A percentile compares a stretch with the other conserved stretches of the same genome.
Evolutionary conservation across 176 grass and related monocot genomes (phyloP).

Genomic region (Oryza glumipatula): DNA sequence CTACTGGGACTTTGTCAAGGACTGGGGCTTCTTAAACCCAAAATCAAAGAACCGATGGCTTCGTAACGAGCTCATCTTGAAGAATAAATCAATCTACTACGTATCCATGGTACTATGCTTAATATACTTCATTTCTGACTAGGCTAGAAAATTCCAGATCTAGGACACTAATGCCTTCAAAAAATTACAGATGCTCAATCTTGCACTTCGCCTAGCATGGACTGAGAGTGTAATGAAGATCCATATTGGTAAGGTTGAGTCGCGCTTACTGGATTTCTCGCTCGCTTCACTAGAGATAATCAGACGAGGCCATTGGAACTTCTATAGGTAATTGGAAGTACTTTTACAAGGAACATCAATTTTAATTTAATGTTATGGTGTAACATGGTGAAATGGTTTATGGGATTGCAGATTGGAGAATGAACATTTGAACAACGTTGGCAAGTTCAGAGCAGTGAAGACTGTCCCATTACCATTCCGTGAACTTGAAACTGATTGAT

Average conservation of each 20-base stretch:
- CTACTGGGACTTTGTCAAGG: slow-evolving; percentile 97
- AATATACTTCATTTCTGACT: neutral
- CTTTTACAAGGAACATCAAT: neutral
- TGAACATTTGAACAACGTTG: slow-evolving; percentile 89
- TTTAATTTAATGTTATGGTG: slow-evolving; percentile 7
- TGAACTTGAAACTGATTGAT: slow-evolving; percentile 76
- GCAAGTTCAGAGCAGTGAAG: slow-evolving; percentile 89
- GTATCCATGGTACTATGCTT: slow-evolving; percentile 65
- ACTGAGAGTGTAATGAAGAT: slow-evolving; percentile 76
- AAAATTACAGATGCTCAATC: slow-evolving; percentile 68
- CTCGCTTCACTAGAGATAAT: slow-evolving; percentile 84
- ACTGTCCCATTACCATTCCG: slow-evolving; percentile 79
- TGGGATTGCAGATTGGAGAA: slow-evolving; percentile 67
- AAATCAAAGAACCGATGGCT: slow-evolving; percentile 72
- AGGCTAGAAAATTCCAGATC: neutral
- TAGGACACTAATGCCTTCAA: slow-evolving; percentile 28
- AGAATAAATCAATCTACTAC: slow-evolving; percentile 81
- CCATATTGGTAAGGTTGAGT: slow-evolving; percentile 44
- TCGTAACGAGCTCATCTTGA: slow-evolving; percentile 75
- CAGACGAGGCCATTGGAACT: slow-evolving; percentile 95
- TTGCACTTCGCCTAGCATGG: slow-evolving; percentile 87
- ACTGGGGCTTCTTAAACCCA: slow-evolving; percentile 74
- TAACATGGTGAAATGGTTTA: neutral
- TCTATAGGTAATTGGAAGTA: slow-evolving; percentile 65
- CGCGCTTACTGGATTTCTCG: slow-evolving; percentile 69